Percentiles rank a stretch among this genome's conserved stretches.
Conservation (phyloP, 2,329 filamentous ascomycete genomes). For the Cladophialophora immunda region DNA sequence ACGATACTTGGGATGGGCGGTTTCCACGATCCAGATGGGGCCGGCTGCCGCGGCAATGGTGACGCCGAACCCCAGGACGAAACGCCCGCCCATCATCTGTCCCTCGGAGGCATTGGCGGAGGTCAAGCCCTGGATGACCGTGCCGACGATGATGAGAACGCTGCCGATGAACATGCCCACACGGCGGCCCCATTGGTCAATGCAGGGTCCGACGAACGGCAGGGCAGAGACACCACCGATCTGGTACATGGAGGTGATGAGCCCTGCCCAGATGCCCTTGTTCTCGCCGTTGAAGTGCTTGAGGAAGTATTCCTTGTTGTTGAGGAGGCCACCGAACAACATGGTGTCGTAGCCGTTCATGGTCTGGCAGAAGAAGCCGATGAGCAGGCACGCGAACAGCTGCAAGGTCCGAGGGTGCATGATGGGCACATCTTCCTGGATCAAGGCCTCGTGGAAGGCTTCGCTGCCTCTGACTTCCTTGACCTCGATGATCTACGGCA, state of each 20-base stretch:
- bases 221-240: slow-evolving; percentile 57
- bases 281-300: slow-evolving; percentile 53
- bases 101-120: slow-evolving; percentile 51
- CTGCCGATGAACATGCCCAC: slow-evolving; percentile 66
- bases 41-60: slow-evolving; percentile 67
- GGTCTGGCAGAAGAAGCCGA: slow-evolving; percentile 58
- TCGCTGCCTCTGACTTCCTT: slow-evolving; percentile 62
- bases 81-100: slow-evolving; percentile 66
- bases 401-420: slow-evolving; percentile 30
- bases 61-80: slow-evolving; percentile 66
- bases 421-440: slow-evolving; percentile 56
- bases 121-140: slow-evolving; percentile 58
- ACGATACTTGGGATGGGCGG: slow-evolving; percentile 69
- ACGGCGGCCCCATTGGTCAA: slow-evolving; percentile 61
- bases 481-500: slow-evolving; percentile 34
- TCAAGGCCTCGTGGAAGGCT: slow-evolving; percentile 64
- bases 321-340: slow-evolving; percentile 62
- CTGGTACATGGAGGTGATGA: slow-evolving; percentile 58
- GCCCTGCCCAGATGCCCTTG: slow-evolving; percentile 54
- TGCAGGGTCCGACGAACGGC: slow-evolving; percentile 56
- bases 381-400: slow-evolving; percentile 35
- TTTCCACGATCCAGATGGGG: slow-evolving; percentile 70
- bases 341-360: slow-evolving; percentile 68
- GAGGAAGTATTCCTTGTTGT: slow-evolving; percentile 56
- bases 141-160: slow-evolving; percentile 61